These are phyloP conservation scores for Pochonia chlamydosporia DNA, from an alignment of 2,329 filamentous ascomycete genomes.

Conservation along the genomic window DNA sequence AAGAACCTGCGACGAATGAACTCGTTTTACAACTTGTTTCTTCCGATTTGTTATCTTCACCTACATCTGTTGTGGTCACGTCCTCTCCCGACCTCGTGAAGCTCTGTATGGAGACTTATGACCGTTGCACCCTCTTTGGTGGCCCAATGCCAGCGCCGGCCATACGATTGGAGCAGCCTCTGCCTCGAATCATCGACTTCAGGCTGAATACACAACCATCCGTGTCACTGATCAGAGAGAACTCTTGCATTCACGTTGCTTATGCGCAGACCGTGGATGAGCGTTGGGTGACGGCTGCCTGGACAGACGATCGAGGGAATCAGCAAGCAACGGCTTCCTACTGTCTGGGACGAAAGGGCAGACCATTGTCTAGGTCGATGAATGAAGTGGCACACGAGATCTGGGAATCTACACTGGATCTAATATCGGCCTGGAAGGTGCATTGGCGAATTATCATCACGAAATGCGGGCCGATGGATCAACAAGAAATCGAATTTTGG, in stretches of 20 bases:
- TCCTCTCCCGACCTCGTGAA: slow-evolving; percentile 52
- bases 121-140: slow-evolving; percentile 59
- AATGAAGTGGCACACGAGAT: slow-evolving; percentile 66
- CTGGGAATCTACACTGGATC: slow-evolving; percentile 71
- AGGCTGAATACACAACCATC: slow-evolving; percentile 62
- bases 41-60: slow-evolving; percentile 58
- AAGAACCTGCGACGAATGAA: slow-evolving; percentile 47
- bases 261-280: slow-evolving; percentile 72
- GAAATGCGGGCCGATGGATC: slow-evolving; percentile 63
- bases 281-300: slow-evolving; percentile 72
- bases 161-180: slow-evolving; percentile 63
- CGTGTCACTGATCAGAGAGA: slow-evolving; percentile 68
- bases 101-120: slow-evolving; percentile 71
- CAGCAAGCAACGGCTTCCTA: slow-evolving; percentile 70
- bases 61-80: slow-evolving; percentile 56
- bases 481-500: slow-evolving; percentile 59
- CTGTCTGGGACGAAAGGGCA: slow-evolving; percentile 57
- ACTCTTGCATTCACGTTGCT: slow-evolving; percentile 73
- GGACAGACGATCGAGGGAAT: slow-evolving; percentile 72
- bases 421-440: slow-evolving; percentile 63
- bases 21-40: slow-evolving; percentile 75
- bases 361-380: slow-evolving; percentile 45
- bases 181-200: slow-evolving; percentile 70
- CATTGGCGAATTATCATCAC: slow-evolving; percentile 74
- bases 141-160: slow-evolving; percentile 60